phyloP scores from a whole-genome alignment of 352 stramenopile genomes.

The Phytophthora tubulina region DNA sequence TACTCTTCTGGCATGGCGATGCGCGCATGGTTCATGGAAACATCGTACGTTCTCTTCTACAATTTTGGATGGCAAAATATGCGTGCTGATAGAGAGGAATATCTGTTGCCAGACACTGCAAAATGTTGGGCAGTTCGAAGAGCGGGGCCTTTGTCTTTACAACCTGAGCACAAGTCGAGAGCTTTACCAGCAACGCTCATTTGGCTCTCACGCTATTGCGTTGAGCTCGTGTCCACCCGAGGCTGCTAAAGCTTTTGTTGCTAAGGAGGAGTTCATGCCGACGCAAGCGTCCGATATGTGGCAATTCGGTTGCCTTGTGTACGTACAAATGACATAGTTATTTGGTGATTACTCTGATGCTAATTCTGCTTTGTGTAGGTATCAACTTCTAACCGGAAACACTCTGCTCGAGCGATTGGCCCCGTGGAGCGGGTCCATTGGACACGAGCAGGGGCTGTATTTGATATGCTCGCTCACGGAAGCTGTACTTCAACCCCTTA shows the following conservation, averaged over 20 bases:
- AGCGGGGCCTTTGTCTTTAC: constrained; percentile 50
- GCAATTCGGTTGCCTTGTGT: constrained; percentile 84
- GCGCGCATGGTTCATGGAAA: constrained; percentile 69
- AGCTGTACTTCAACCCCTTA: constrained; percentile 47
- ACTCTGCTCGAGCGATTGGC: constrained; percentile 54
- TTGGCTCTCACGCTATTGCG: constrained; percentile 44
- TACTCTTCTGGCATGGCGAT: constrained; percentile 68
- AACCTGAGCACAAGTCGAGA: constrained; percentile 56
- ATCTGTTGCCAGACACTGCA: constrained; percentile 42
- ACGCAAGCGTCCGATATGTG: constrained; percentile 70
- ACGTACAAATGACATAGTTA: constrained; percentile 20
- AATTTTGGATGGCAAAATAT: not conserved
- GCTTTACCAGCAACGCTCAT: constrained; percentile 38
- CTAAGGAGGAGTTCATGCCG: constrained; percentile 49
- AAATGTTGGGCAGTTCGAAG: constrained; percentile 60
- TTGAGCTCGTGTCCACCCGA: constrained; percentile 56
- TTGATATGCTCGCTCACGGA: constrained; percentile 68
- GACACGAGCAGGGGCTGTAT: constrained; percentile 53
- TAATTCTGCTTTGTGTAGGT: constrained; percentile 41
- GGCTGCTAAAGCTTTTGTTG: constrained; percentile 57
- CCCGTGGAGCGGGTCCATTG: constrained; percentile 54
- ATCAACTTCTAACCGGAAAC: constrained; percentile 55
- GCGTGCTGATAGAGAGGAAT: not conserved
- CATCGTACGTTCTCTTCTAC: constrained; percentile 47
- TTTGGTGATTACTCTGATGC: not conserved